Evolutionary conservation across 495 filamentous ascomycete genomes (phyloP).

Genomic region (Podospora anserina): DNA sequence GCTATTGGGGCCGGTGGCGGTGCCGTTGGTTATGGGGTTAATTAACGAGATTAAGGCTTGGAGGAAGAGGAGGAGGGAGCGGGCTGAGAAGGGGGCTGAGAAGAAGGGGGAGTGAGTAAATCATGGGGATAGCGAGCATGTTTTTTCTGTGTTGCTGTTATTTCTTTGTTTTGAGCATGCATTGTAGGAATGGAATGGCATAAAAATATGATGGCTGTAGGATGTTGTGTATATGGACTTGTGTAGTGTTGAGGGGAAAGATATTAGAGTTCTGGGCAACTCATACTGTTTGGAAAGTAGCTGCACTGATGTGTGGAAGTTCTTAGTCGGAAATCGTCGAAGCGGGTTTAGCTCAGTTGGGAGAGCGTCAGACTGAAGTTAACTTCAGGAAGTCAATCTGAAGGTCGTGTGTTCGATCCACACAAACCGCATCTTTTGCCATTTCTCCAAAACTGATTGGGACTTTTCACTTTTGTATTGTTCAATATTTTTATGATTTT

Average conservation of each 20-base stretch:
- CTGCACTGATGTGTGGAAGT: neutral
- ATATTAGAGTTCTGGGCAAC: neutral
- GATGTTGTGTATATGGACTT: neutral
- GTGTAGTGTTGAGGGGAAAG: neutral
- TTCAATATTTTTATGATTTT: no score
- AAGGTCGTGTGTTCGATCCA: conserved; percentile 27
- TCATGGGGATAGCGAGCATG: neutral
- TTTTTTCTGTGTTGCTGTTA: neutral
- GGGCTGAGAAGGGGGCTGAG: conserved; percentile 24
- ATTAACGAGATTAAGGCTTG: conserved; percentile 72
- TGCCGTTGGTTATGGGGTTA: conserved; percentile 78
- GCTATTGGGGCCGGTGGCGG: conserved; percentile 84
- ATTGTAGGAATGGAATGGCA: neutral
- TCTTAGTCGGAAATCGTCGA: neutral
- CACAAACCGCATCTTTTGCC: conserved; percentile 17
- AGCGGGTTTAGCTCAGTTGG: conserved; percentile 27
- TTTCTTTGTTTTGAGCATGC: neutral
- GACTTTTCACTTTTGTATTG: no score
- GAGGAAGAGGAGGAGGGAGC: conserved; percentile 43
- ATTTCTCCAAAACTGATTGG: neutral
- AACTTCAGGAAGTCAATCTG: conserved; percentile 22
- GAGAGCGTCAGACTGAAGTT: conserved; percentile 26
- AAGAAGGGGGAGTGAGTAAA: conserved; percentile 32
- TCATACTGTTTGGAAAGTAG: neutral
- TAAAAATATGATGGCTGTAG: conserved; percentile 1